These are phyloP conservation scores for Kwoniella dendrophila DNA, from an alignment of 768 basidiomycete genomes.

Conservation along the genomic window DNA sequence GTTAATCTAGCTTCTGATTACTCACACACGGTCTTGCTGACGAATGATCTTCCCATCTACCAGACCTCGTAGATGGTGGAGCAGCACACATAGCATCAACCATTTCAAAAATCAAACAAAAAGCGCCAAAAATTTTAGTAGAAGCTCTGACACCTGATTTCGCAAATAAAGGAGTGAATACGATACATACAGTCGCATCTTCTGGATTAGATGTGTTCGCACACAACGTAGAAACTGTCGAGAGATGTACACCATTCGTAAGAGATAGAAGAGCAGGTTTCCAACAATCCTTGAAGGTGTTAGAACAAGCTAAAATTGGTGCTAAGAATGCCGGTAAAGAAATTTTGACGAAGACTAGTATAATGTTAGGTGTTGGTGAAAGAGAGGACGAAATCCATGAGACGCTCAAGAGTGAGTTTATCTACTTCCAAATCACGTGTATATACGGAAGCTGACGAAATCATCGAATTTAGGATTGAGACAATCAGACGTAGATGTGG, in stretches of 20 bases:
- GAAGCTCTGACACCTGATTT: slow-evolving; percentile 97
- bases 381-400: slow-evolving; percentile 76
- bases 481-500: slow-evolving; percentile 86
- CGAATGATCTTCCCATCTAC: background rate
- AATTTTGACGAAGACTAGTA: slow-evolving; percentile 91
- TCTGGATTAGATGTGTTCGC: slow-evolving; percentile 98
- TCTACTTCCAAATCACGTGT: background rate
- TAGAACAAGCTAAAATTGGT: slow-evolving; percentile 53
- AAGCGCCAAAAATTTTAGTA: slow-evolving; percentile 92
- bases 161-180: slow-evolving; percentile 67
- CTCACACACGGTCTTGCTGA: background rate
- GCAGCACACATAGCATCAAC: slow-evolving; percentile 94
- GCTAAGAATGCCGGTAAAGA: slow-evolving; percentile 57
- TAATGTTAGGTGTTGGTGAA: slow-evolving; percentile 98
- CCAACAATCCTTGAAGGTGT: slow-evolving; percentile 62
- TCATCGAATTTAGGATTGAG: slow-evolving; percentile 69
- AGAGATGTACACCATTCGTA: slow-evolving; percentile 88
- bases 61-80: slow-evolving; percentile 90
- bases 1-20: background rate
- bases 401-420: slow-evolving; percentile 72
- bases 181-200: slow-evolving; percentile 78
- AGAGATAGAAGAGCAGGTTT: slow-evolving; percentile 93
- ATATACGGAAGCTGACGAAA: slow-evolving; percentile 1
- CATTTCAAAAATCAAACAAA: slow-evolving; percentile 91
- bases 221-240: slow-evolving; percentile 96